Conservation (phyloP, 1,139 yeast genomes). For the Nakaseomyces nivariensis region DNA sequence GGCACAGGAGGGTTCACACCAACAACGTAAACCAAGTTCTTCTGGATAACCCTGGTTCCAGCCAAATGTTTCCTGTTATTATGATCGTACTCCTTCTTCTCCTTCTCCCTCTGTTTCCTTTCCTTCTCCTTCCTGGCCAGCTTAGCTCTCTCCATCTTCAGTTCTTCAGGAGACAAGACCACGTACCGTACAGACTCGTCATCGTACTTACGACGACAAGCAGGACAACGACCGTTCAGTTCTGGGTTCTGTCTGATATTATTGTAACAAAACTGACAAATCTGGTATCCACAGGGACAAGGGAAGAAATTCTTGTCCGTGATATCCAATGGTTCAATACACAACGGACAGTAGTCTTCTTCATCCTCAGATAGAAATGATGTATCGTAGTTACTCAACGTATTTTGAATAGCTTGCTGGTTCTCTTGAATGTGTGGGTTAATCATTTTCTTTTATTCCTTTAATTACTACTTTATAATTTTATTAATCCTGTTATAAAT, state of each 20-base stretch:
- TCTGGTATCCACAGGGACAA: conserved; percentile 98
- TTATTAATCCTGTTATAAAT: neutral
- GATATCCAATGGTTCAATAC: conserved; percentile 95
- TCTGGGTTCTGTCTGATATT: conserved; percentile 93
- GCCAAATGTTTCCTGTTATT: conserved; percentile 88
- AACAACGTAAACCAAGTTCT: conserved; percentile 91
- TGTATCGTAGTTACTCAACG: conserved; percentile 26
- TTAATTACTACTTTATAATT: neutral
- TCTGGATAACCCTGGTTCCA: conserved; percentile 95
- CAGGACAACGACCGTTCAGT: conserved; percentile 93
- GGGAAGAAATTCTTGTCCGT: conserved; percentile 95
- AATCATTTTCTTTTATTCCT: conserved; percentile 10
- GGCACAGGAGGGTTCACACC: conserved; percentile 83
- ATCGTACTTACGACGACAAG: conserved; percentile 88
- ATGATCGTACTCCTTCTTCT: conserved; percentile 82
- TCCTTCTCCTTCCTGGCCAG: conserved; percentile 77
- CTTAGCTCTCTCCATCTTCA: conserved; percentile 66
- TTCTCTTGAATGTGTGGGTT: conserved; percentile 24
- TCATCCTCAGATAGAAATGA: conserved; percentile 29
- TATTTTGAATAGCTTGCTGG: conserved; percentile 23
- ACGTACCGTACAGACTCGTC: conserved; percentile 89
- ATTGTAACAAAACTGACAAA: conserved; percentile 96
- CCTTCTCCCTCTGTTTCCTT: conserved; percentile 82
- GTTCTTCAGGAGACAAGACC: conserved; percentile 74
- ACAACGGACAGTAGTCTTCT: conserved; percentile 56